Evolutionary conservation across 2,329 filamentous ascomycete species (phyloP), one percentile per base, ranked within the genome.

Genomic region (Phyllosticta capitalensis): DNA sequence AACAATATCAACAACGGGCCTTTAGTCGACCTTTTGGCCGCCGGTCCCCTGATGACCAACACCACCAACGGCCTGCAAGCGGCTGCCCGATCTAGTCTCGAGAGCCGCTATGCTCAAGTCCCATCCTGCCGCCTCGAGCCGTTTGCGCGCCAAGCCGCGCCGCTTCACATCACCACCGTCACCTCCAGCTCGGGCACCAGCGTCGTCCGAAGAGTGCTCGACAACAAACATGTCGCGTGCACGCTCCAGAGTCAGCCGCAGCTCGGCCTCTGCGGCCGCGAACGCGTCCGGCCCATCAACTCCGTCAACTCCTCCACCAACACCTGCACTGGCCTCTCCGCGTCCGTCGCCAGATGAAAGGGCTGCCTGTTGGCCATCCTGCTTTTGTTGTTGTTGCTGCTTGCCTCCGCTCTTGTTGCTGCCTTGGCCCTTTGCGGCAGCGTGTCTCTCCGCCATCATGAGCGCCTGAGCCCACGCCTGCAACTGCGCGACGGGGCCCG

Each of bases 381-480:
- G 24, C 55, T 48, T 24, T n/a, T 49, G 21, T 50, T 28, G 54
- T 20, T 30, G 52, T 49, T 48, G 49, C 20, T 20, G 22, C 49
- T 26, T 53, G 58, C 30, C 49, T n/a, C n/a, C n/a, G n/a, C n/a
- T n/a, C n/a, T n/a, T n/a, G n/a, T n/a, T n/a, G n/a, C n/a, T n/a
- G n/a, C n/a, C n/a, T n/a, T n/a, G 48, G 12, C 49, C 49, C 49
- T 50, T 50, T 48, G 26, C 52, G 33, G n/a, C 52, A 24, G 45
- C 33, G 14, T 28, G n/a, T 4, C 54, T 53, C 21, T 38, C 51
- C 49, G 78, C 78, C 33, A 80, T 69, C 51, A 80, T 67, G 30
- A 86, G 68, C 9, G 82, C 83, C 67, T 86, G 83, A 65, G 78
- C 78, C 84, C 85, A 88, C 26, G 82, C 83, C 65, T 79, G 79